A percentile compares a stretch with the other conserved stretches of the same genome.
Evolutionary conservation across 2,329 filamentous ascomycete genomes (phyloP).

Genomic region (Pestalotiopsis sp.): DNA sequence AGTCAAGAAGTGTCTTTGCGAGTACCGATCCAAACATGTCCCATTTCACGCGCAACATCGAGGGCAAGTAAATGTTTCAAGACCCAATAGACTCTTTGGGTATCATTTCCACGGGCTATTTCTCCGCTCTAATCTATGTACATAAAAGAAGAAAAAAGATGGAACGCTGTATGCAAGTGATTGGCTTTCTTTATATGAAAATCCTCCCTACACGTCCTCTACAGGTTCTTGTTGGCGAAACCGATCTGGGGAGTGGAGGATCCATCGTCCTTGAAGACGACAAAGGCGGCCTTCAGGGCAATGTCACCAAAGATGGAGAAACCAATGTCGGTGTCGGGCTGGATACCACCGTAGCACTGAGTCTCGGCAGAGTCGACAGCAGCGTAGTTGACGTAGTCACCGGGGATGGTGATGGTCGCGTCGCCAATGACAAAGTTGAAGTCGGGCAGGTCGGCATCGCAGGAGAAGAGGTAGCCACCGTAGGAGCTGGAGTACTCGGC

Average conservation of each 20-base stretch:
- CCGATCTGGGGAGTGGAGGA: conserved; percentile 6
- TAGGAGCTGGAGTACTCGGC: conserved; percentile 38
- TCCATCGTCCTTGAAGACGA: conserved; percentile 17
- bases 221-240: conserved; percentile 11
- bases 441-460: conserved; percentile 47
- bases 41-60: background rate
- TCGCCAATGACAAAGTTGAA: conserved; percentile 52
- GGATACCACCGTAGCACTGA: conserved; percentile 66
- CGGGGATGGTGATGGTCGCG: conserved; percentile 51
- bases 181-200: background rate
- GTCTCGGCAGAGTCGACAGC: conserved; percentile 41
- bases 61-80: background rate
- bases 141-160: background rate
- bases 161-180: background rate
- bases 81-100: background rate
- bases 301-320: conserved; percentile 20
- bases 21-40: background rate
- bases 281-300: conserved; percentile 18
- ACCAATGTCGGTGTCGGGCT: conserved; percentile 17
- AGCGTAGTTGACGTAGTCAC: conserved; percentile 52
- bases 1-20: background rate
- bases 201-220: background rate
- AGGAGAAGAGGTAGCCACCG: conserved; percentile 57
- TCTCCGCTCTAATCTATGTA: conserved; percentile 1
- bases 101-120: background rate